A percentile compares a stretch with the other conserved stretches of the same genome.
phyloP scores from a whole-genome alignment of 1,284 basidiomycete genomes.

The Apiotrichum gamsii region DNA sequence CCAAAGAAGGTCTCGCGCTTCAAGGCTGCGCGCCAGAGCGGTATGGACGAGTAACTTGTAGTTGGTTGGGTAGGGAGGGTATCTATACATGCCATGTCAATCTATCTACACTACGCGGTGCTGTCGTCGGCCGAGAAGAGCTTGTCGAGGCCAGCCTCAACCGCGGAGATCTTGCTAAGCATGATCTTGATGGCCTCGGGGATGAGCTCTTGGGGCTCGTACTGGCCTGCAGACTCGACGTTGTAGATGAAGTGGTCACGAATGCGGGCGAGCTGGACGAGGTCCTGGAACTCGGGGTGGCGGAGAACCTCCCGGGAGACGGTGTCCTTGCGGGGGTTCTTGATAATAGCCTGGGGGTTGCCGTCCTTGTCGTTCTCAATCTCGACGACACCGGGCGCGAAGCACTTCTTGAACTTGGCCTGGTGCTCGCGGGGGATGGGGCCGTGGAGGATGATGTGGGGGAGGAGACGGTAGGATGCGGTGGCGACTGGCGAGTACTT shows the following conservation, averaged over 20 bases:
- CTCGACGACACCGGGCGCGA: conserved; percentile 81
- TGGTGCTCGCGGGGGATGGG: conserved; percentile 58
- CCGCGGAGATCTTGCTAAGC: conserved; percentile 63
- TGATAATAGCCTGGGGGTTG: conserved; percentile 53
- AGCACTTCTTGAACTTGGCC: conserved; percentile 79
- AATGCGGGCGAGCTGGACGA: conserved; percentile 76
- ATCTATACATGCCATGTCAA: conserved; percentile 7
- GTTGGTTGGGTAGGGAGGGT: background rate
- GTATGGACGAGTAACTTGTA: no score
- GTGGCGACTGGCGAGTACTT: conserved; percentile 98
- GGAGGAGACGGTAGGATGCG: conserved; percentile 88
- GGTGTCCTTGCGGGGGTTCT: conserved; percentile 67
- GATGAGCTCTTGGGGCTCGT: conserved; percentile 75
- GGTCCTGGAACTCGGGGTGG: conserved; percentile 82
- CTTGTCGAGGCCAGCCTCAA: conserved; percentile 45
- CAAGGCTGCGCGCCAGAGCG: conserved; percentile 35
- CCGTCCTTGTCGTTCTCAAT: conserved; percentile 53
- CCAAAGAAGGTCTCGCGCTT: conserved; percentile 35
- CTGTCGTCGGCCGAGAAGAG: conserved; percentile 11
- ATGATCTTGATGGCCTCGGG: conserved; percentile 77
- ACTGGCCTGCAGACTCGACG: conserved; percentile 84
- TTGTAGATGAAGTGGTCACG: conserved; percentile 91
- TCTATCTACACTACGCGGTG: background rate
- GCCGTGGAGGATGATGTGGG: conserved; percentile 71
- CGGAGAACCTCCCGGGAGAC: conserved; percentile 89